Evolutionary conservation across 257 asterid genomes (phyloP).

Genomic region (Nicotiana tabacum): DNA sequence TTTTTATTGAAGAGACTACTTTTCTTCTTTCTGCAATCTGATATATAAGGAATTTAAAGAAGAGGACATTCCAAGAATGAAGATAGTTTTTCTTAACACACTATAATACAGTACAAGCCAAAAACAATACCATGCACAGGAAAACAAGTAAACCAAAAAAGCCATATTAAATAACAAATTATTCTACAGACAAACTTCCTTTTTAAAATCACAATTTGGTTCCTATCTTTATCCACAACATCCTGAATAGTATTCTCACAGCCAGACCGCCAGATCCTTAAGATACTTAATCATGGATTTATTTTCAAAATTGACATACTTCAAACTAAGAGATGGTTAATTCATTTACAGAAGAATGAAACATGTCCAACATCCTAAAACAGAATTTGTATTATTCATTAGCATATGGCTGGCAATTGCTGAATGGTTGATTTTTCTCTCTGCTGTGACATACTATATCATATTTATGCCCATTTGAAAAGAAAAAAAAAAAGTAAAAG

Average conservation of each 20-base stretch:
- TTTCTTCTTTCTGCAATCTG: slow-evolving; percentile 90
- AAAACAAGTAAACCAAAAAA: background rate
- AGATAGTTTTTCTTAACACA: background rate
- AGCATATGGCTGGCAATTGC: background rate
- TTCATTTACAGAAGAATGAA: background rate
- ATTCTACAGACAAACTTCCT: background rate
- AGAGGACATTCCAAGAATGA: background rate
- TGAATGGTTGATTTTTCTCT: background rate
- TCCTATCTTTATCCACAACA: background rate
- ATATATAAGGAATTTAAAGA: slow-evolving; percentile 6
- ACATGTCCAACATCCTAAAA: background rate
- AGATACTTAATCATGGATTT: background rate
- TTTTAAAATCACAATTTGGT: background rate
- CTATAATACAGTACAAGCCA: background rate
- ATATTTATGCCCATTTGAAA: background rate
- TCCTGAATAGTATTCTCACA: background rate
- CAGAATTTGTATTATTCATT: background rate
- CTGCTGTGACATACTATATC: background rate
- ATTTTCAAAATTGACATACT: background rate
- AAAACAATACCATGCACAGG: background rate
- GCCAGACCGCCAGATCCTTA: background rate
- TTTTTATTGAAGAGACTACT: slow-evolving; percentile 65
- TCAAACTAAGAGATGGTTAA: background rate
- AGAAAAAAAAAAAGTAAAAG: background rate
- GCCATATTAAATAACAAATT: background rate